Evolutionary conservation across 139 green algal genomes (phyloP), one percentile per base, ranked within the genome.

Genomic region (Chlamydomonas asymmetrica): DNA sequence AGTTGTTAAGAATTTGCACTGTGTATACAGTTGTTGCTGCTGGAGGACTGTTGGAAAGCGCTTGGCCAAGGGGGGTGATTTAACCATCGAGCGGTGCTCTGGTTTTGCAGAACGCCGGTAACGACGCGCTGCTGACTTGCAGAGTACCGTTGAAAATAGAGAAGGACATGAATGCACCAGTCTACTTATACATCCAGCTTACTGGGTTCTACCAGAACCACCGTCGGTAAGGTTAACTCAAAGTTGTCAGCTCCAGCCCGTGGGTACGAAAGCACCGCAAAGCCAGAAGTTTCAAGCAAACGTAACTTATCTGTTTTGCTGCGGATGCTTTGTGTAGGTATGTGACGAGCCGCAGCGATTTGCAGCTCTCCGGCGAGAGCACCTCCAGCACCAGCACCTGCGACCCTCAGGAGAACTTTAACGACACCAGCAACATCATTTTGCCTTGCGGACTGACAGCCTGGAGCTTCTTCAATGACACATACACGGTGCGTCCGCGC

Each of bases 131-230:
- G 2, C 54, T 89, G 23, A 9, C 38, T 0, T 95, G 91, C 73
- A 81, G 27, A 4, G 48, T 93, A 31, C 84, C 40, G 5, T 7
- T 94, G 3, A 83, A 27, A 20, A 54, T 93, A 5, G 45, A 67
- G 0, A 61, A 79, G 9, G 38, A 82, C 59, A 92, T 93, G 89
- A n/a, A n/a, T 0, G 65, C 72, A 0, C 89, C 89, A 4, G 76
- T 99, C 0, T 99, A 92, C 63, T 65, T 99, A 37, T 97, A 95
- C 74, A 99, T 97, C 65, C 84, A 98, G 83, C 70, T 99, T 32
- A 79, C 88, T 9, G 90, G 88, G 41, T 94, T 92, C 56, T 97
- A 91, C 72, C 96, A 99, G 79, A 99, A 99, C 76, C 94, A 99
- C 83, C 83, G 94, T 4, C 78, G 93, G 73, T 88, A 25, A 25